These are phyloP conservation scores for Aspergillus brunneoviolaceus DNA, from an alignment of 2,329 filamentous ascomycete species.

Conservation along the genomic window DNA sequence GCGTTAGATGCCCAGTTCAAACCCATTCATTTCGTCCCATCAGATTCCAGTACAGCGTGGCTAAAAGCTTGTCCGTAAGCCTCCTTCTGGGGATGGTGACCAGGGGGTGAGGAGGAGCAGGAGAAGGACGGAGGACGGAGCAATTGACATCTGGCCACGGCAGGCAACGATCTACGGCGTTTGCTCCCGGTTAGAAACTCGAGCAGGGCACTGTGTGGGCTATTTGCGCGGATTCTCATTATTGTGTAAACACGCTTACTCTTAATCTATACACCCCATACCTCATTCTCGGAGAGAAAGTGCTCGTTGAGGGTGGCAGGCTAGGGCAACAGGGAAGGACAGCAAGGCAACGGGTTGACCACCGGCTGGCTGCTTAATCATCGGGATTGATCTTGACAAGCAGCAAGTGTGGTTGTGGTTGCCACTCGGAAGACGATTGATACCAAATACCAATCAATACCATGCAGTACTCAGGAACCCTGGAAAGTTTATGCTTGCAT, in stretches of 20 bases:
- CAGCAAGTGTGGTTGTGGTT: conserved; percentile 1
- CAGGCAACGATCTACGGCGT: conserved; percentile 16
- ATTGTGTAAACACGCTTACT: neutral
- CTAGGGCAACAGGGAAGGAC: neutral
- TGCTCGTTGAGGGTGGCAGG: neutral
- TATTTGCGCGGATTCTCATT: too few species aligned
- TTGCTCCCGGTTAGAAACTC: conserved; percentile 2
- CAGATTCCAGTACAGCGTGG: conserved; percentile 18
- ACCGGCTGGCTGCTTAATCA: neutral
- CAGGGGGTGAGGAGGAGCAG: conserved; percentile 3
- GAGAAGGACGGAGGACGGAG: too few species aligned
- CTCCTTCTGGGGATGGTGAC: conserved; percentile 18
- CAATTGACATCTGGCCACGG: conserved; percentile 9
- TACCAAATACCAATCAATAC: conserved; percentile 10
- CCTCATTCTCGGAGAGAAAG: too few species aligned
- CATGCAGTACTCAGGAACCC: conserved; percentile 8
- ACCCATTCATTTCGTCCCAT: conserved; percentile 5
- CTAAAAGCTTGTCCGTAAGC: conserved; percentile 27
- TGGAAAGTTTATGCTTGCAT: conserved; percentile 10
- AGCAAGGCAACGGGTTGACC: too few species aligned
- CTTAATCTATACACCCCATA: too few species aligned
- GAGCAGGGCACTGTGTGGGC: neutral
- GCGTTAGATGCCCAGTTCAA: conserved; percentile 14
- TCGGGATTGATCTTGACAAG: conserved; percentile 9
- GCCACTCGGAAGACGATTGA: conserved; percentile 13